Conservation (phyloP, 768 basidiomycete species). For the Phylloporus rhodoxanthus region DNA sequence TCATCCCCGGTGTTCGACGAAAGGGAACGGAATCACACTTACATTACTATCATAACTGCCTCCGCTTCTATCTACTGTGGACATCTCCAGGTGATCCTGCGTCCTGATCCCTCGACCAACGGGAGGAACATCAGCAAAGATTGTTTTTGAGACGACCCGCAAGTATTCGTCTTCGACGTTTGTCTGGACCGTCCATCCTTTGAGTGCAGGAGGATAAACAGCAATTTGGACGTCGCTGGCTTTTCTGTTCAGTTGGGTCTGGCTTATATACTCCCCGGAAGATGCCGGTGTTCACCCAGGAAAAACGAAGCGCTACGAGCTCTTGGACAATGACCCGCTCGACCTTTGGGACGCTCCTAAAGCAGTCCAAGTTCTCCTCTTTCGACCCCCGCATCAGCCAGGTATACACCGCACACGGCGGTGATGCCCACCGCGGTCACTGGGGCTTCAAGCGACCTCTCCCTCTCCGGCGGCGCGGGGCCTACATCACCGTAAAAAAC, state of each 20-base stretch:
- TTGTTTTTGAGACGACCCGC: constrained; percentile 75
- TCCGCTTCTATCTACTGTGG: too few relatives aligned
- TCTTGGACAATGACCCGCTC: constrained; percentile 44
- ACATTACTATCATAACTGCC: too few relatives aligned
- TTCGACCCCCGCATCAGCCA: constrained; percentile 74
- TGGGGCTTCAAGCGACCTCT: constrained; percentile 86
- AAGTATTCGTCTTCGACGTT: constrained; percentile 61
- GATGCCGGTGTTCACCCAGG: constrained; percentile 15
- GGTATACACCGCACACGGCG: constrained; percentile 65
- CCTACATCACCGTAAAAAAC: constrained; percentile 58
- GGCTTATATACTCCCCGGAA: constrained; percentile 31
- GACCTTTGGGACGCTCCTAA: constrained; percentile 69
- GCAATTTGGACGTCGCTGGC: constrained; percentile 78
- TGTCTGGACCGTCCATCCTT: constrained; percentile 85
- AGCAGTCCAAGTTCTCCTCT: constrained; percentile 75
- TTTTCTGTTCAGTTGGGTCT: neutral
- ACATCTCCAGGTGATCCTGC: constrained; percentile 89
- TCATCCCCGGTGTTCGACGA: constrained; percentile 56
- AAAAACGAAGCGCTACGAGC: too few relatives aligned
- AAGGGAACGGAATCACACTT: neutral
- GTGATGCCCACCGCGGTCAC: constrained; percentile 69
- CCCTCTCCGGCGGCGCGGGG: constrained; percentile 55
- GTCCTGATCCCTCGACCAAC: constrained; percentile 83
- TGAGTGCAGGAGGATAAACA: constrained; percentile 50
- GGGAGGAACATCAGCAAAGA: constrained; percentile 89